Evolutionary conservation across 2,329 filamentous ascomycete species (phyloP).

Genomic region (Penicillium verrucosum): DNA sequence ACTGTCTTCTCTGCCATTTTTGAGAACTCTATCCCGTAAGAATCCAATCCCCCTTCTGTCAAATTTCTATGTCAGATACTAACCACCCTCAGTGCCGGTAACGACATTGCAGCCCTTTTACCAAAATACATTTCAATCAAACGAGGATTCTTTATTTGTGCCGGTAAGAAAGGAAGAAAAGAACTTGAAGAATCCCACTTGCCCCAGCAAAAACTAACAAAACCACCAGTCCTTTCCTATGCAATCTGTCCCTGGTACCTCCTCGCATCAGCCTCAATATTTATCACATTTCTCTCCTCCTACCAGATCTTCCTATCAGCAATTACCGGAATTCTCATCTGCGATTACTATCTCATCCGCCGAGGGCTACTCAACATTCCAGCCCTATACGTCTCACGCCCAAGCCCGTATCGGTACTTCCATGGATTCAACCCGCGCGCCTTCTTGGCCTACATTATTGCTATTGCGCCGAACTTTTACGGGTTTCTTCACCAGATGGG

Average conservation of each 20-base stretch:
- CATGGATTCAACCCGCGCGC: constrained; percentile 38
- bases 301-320: constrained; percentile 42
- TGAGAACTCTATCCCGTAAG: constrained; percentile 41
- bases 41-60: not conserved
- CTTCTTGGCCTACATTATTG: constrained; percentile 35
- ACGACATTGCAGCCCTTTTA: constrained; percentile 38
- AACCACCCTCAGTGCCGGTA: constrained; percentile 30
- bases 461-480: constrained; percentile 42
- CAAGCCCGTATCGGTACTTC: constrained; percentile 34
- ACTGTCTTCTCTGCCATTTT: constrained; percentile 46
- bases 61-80: not conserved
- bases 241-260: constrained; percentile 43
- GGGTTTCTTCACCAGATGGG: constrained; percentile 45
- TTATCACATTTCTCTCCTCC: constrained; percentile 42
- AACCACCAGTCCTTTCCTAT: constrained; percentile 26
- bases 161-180: constrained; percentile 5
- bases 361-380: constrained; percentile 37
- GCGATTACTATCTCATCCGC: constrained; percentile 44
- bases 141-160: constrained; percentile 41
- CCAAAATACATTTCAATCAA: constrained; percentile 43
- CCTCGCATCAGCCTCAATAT: constrained; percentile 34
- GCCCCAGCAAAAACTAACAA: not conserved
- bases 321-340: constrained; percentile 44
- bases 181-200: not conserved
- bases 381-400: constrained; percentile 33